These are phyloP conservation scores for Ceratocystis cubensis DNA, from an alignment of 2,329 filamentous ascomycete genomes.

Conservation along the genomic window DNA sequence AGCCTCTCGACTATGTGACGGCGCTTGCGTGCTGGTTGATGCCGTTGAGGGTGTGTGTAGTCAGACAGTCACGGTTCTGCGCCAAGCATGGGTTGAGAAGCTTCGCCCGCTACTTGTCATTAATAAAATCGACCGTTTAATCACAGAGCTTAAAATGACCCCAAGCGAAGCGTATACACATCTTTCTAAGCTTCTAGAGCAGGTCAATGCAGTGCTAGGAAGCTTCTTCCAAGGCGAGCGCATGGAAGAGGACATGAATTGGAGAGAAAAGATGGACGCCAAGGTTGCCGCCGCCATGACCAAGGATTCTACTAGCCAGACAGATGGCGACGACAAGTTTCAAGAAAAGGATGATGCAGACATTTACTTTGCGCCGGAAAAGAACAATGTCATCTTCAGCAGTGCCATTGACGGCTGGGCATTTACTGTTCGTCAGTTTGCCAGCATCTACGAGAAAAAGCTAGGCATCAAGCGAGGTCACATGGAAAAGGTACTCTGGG, in stretches of 20 bases:
- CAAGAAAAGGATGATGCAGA: conserved; percentile 92
- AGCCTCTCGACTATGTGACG: conserved; percentile 85
- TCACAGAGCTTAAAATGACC: conserved; percentile 90
- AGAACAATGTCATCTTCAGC: conserved; percentile 97
- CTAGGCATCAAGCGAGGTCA: conserved; percentile 80
- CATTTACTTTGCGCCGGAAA: conserved; percentile 94
- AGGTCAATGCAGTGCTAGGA: conserved; percentile 92
- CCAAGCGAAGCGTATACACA: conserved; percentile 82
- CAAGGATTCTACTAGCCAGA: conserved; percentile 38
- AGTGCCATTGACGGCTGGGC: conserved; percentile 99
- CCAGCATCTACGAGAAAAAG: conserved; percentile 88
- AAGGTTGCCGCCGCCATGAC: conserved; percentile 58
- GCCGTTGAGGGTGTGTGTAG: conserved; percentile 97
- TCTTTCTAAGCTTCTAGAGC: conserved; percentile 77
- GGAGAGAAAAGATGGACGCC: conserved; percentile 87
- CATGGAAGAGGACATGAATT: conserved; percentile 96
- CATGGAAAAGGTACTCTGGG: conserved; percentile 92
- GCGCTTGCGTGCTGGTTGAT: conserved; percentile 86
- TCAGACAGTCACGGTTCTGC: conserved; percentile 91
- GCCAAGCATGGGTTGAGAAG: conserved; percentile 92
- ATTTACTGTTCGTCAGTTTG: conserved; percentile 91
- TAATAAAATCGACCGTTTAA: conserved; percentile 93
- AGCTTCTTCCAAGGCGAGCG: conserved; percentile 96
- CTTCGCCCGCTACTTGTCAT: conserved; percentile 88
- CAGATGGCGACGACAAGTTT: conserved; percentile 52